Base-by-base conservation (phyloP, 257 asterid genomes). In the Solanum pennellii region DNA sequence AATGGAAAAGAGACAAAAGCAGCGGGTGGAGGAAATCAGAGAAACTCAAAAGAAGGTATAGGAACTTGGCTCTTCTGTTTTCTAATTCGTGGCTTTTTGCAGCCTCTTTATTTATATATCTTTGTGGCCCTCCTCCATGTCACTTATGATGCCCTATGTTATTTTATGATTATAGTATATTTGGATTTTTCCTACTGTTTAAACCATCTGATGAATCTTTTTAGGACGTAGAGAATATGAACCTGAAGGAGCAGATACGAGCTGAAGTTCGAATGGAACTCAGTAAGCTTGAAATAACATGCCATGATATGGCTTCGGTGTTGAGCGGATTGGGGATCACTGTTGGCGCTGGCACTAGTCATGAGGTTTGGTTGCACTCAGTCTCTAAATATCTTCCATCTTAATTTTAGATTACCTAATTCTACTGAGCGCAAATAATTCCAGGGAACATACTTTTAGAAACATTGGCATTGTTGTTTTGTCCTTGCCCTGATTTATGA, bases 1-100 rank as follows among this genome's bases (percentile, higher is more conserved):
- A 88, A 93, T 97, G 98, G 98, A 97, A 92, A 94, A 93, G 91
- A 95, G 99, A 92, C 98, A 94, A 89, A 96, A 96, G 83, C 89
- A 93, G 89, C 98, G 99, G 14, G 25, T 97, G 83, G 98, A 97
- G 87, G 99, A 97, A 93, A 91, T 97, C 44, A 92, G 99, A 71
- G 93, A 89, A 88, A 89, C 90, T 75, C 94, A 97, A 85, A 96
- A 94, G 92, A 93, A 96, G 99, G 99, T 97, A 8, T 29, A 88
- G n/a, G 12, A 31, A 44, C 29, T 75, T 88, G 76, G 83, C 83
- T 33, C 85, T 68, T 68, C 27, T 80, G 33, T 11, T 29, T 44
- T 80, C 85, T 80, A 80, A 47, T 79, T 16, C 42, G 6, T 9
- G 42, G 42, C 56, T 49, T 47, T 47, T 56, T 31, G 35, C 42